Evolutionary conservation across 2,329 filamentous ascomycete species (phyloP).

Genomic region (Phaeosphaeriaceae sp.): DNA sequence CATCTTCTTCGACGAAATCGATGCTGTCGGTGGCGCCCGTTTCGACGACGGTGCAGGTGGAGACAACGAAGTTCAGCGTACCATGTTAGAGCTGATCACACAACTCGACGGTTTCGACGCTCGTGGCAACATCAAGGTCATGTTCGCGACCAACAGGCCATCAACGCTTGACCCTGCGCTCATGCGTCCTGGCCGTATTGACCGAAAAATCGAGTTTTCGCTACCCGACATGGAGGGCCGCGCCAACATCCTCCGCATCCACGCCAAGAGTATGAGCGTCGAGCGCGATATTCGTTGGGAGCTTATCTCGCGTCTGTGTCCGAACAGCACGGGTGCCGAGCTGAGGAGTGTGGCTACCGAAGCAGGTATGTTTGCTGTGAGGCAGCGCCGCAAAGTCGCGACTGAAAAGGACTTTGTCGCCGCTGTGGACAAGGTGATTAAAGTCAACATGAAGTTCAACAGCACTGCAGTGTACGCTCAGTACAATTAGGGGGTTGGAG

Average conservation of each 20-base stretch:
- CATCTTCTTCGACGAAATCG: constrained; percentile 99
- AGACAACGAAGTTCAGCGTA: constrained; percentile 97
- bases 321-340: constrained; percentile 96
- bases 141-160: constrained; percentile 97
- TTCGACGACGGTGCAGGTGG: constrained; percentile 97
- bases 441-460: constrained; percentile 99
- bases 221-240: constrained; percentile 95
- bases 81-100: constrained; percentile 97
- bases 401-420: constrained; percentile 99
- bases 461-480: constrained; percentile 97
- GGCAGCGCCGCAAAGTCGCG: constrained; percentile 92
- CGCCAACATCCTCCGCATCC: constrained; percentile 96
- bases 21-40: constrained; percentile 92
- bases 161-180: constrained; percentile 95
- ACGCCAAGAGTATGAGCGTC: constrained; percentile 99
- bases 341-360: constrained; percentile 96
- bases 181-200: constrained; percentile 96
- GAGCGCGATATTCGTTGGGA: constrained; percentile 99
- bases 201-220: constrained; percentile 98
- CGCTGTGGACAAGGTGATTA: constrained; percentile 99
- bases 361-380: constrained; percentile 97
- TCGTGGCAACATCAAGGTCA: constrained; percentile 98
- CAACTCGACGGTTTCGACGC: constrained; percentile 97
- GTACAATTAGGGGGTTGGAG: constrained; percentile 76
- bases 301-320: constrained; percentile 94